Evolutionary conservation across 225 moss, liverwort and hornwort genomes (phyloP).

Genomic region (Takakia lepidozioides): DNA sequence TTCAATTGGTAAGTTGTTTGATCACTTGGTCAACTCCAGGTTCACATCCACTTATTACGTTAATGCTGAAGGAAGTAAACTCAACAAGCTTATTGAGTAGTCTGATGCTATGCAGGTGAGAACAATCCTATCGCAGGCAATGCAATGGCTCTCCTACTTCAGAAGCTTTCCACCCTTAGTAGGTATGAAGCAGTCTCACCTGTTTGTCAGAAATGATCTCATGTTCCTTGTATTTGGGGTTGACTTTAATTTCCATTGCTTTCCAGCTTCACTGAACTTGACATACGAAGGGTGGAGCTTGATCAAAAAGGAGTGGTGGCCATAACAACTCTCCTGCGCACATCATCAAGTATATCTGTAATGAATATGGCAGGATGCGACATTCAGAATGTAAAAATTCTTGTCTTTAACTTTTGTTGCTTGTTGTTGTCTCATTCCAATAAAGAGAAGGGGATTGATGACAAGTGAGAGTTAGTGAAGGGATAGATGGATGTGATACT

Average conservation of each 20-base stretch:
- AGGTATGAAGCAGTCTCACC: conserved; percentile 43
- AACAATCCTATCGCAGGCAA: conserved; percentile 71
- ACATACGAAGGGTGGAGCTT: conserved; percentile 74
- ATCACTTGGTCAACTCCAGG: not conserved
- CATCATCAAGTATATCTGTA: conserved; percentile 61
- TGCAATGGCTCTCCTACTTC: conserved; percentile 55
- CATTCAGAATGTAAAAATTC: conserved; percentile 59
- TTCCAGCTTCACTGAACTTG: conserved; percentile 85
- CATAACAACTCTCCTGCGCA: conserved; percentile 42
- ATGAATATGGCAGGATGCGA: conserved; percentile 68
- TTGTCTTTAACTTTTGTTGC: not conserved
- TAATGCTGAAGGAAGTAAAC: too few relatives aligned
- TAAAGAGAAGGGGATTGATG: too few relatives aligned
- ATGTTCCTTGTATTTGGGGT: not conserved
- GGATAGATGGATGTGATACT: too few relatives aligned
- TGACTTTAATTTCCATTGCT: not conserved
- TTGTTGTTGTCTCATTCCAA: too few relatives aligned
- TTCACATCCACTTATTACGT: too few relatives aligned
- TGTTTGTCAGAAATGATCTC: too few relatives aligned
- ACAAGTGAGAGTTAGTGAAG: too few relatives aligned
- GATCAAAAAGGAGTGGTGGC: conserved; percentile 64
- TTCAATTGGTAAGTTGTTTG: conserved; percentile 60
- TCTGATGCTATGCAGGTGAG: conserved; percentile 39
- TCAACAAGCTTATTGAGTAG: not conserved
- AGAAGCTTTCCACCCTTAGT: conserved; percentile 54